Conservation (phyloP, 2,329 filamentous ascomycete species). For the Alternaria arbusti region DNA sequence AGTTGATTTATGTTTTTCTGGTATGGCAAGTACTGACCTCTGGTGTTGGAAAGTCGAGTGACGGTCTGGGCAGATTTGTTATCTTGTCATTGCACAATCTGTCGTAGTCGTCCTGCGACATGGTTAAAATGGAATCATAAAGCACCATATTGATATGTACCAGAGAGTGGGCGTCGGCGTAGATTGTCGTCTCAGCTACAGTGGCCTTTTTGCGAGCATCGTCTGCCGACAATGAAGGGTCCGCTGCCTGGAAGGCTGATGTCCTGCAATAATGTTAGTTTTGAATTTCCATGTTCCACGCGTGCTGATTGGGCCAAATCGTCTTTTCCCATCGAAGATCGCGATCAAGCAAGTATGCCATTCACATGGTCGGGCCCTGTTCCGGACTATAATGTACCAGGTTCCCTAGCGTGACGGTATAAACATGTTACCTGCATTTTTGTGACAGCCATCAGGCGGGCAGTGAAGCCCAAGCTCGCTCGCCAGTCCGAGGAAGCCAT, state of each 20-base stretch:
- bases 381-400: not conserved
- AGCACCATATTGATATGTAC: conserved; percentile 51
- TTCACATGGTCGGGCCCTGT: conserved; percentile 2
- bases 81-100: conserved; percentile 32
- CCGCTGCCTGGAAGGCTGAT: conserved; percentile 55
- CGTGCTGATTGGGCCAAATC: not conserved
- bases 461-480: conserved; percentile 51
- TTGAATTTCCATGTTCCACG: not conserved
- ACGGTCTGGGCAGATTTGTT: conserved; percentile 21
- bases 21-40: conserved; percentile 20
- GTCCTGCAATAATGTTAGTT: conserved; percentile 48
- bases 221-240: conserved; percentile 53
- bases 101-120: conserved; percentile 44
- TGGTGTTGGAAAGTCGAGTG: conserved; percentile 32
- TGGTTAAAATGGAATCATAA: conserved; percentile 18
- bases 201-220: conserved; percentile 67
- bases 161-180: conserved; percentile 62
- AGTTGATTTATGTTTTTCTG: not conserved
- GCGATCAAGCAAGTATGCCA: conserved; percentile 1
- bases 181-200: conserved; percentile 69
- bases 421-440: conserved; percentile 55
- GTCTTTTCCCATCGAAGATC: not conserved
- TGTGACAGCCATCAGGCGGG: conserved; percentile 52
- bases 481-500: conserved; percentile 50
- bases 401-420: conserved; percentile 9